Evolutionary conservation across 345 rosid genomes (phyloP).

Genomic region (Melaleuca quinquenervia): DNA sequence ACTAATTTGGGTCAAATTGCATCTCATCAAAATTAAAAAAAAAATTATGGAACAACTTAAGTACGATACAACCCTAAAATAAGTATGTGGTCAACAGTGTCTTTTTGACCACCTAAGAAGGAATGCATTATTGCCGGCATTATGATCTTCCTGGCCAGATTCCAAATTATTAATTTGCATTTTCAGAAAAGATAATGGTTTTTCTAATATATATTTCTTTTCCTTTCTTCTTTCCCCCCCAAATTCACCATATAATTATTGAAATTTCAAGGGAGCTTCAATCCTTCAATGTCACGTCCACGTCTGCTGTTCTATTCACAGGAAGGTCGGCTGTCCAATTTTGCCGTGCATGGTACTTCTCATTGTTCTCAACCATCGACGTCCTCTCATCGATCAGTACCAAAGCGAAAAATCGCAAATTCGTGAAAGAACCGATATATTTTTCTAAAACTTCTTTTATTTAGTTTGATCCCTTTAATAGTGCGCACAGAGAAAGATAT

Average conservation of each 20-base stretch:
- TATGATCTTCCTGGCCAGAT: not conserved
- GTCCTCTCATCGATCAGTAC: not conserved
- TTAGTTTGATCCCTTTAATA: too few species aligned
- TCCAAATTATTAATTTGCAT: not conserved
- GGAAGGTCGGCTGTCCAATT: not conserved
- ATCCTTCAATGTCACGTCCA: not conserved
- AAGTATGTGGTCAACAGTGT: not conserved
- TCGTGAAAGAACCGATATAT: not conserved
- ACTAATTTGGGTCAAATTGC: not conserved
- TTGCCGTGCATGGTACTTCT: not conserved
- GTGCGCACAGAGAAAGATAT: too few species aligned
- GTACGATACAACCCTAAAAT: not conserved
- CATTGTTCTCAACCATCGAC: not conserved
- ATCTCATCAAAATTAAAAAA: not conserved
- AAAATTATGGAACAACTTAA: not conserved
- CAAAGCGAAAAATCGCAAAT: not conserved
- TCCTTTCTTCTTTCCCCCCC: too few species aligned
- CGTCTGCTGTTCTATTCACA: not conserved
- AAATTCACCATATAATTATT: not conserved
- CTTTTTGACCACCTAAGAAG: not conserved
- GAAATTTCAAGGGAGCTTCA: not conserved
- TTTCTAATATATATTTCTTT: too few species aligned
- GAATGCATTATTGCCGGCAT: not conserved
- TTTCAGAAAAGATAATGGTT: too few species aligned
- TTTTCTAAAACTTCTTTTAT: too few species aligned